phyloP scores from a whole-genome alignment of 2,329 filamentous ascomycete genomes.

The Diplodia corticola region DNA sequence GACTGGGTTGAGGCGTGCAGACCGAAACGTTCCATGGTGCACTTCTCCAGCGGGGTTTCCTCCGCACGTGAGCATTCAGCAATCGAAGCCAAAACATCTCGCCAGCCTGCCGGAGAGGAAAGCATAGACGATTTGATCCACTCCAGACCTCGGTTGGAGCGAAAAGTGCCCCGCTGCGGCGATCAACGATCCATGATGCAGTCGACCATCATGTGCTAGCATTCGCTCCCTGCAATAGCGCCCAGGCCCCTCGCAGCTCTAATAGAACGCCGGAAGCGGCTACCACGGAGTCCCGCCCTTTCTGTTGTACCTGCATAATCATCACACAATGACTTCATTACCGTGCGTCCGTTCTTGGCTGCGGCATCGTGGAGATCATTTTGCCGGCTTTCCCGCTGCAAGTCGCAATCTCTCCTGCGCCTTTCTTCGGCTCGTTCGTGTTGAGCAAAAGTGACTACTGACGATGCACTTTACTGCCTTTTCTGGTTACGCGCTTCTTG shows the following conservation, averaged over 20 bases:
- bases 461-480: background rate
- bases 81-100: background rate
- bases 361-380: background rate
- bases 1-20: conserved; percentile 24
- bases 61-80: background rate
- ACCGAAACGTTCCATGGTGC: conserved; percentile 2
- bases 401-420: background rate
- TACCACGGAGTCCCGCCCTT: conserved; percentile 3
- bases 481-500: background rate
- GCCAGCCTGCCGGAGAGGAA: background rate
- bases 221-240: background rate
- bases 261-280: background rate
- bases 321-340: conserved; percentile 11
- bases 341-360: conserved; percentile 2
- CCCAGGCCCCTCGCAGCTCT: background rate
- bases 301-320: conserved; percentile 17
- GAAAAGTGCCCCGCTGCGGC: background rate
- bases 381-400: conserved; percentile 4
- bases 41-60: background rate
- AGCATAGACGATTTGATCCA: background rate
- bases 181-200: conserved; percentile 19
- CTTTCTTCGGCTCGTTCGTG: background rate
- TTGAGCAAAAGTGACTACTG: background rate
- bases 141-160: background rate
- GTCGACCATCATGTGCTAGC: conserved; percentile 11